A percentile compares a stretch with the other conserved stretches of the same genome.
Conservation (phyloP, 2,329 filamentous ascomycete genomes). For the Cytospora leucostoma region DNA sequence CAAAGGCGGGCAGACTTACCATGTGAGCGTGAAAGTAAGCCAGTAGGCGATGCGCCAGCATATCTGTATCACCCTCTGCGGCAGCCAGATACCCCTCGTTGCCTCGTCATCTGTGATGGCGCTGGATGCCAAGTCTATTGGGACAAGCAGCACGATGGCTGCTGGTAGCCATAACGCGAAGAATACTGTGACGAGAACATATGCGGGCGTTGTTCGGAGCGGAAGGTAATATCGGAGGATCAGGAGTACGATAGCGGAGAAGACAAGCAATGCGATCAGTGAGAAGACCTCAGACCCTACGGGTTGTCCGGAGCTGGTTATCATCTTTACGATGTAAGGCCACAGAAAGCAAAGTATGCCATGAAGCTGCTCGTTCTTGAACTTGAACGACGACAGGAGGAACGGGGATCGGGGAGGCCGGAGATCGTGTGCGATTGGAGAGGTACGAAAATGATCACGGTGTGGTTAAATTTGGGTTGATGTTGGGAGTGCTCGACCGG, state of each 20-base stretch:
- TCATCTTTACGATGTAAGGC: constrained; percentile 26
- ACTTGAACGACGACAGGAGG: constrained; percentile 9
- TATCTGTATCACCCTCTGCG: constrained; percentile 74
- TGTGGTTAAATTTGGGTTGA: constrained; percentile 24
- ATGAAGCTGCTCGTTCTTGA: constrained; percentile 11
- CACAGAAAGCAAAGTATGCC: constrained; percentile 11
- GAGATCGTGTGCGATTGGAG: background rate
- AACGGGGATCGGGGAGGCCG: background rate
- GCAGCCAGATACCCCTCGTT: constrained; percentile 83
- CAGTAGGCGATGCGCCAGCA: constrained; percentile 96
- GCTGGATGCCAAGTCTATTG: constrained; percentile 91
- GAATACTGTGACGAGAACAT: constrained; percentile 89
- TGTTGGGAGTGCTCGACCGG: constrained; percentile 17
- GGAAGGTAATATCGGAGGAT: constrained; percentile 89
- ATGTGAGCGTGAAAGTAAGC: constrained; percentile 93
- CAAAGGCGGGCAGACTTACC: constrained; percentile 55
- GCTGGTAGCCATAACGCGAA: constrained; percentile 92
- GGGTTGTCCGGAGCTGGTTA: constrained; percentile 48
- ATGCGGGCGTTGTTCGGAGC: constrained; percentile 84
- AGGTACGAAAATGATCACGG: constrained; percentile 22
- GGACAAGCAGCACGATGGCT: constrained; percentile 87
- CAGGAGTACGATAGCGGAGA: constrained; percentile 76
- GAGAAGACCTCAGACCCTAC: constrained; percentile 81
- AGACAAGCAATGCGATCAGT: constrained; percentile 67
- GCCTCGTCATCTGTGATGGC: constrained; percentile 70